These are phyloP conservation scores for Rhizopogon vinicolor DNA, from an alignment of 768 basidiomycete species.

Conservation along the genomic window DNA sequence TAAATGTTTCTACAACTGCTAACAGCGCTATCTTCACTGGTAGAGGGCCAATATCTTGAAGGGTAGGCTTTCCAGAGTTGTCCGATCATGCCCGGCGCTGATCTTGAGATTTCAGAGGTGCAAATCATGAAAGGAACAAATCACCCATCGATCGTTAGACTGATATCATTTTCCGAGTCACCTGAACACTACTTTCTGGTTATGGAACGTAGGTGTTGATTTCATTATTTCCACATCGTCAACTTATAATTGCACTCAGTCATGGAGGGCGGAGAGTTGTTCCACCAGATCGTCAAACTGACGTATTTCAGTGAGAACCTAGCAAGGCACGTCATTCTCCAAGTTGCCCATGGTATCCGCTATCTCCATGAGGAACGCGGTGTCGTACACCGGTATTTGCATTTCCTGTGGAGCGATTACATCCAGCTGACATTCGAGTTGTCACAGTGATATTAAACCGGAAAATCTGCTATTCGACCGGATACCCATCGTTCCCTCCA, in stretches of 20 bases:
- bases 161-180: conserved; percentile 89
- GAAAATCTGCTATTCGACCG: conserved; percentile 94
- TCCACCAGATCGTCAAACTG: conserved; percentile 98
- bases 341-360: conserved; percentile 90
- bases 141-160: conserved; percentile 90
- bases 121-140: conserved; percentile 97
- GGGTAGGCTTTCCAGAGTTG: conserved; percentile 38
- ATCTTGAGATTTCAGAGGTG: conserved; percentile 60
- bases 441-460: conserved; percentile 85
- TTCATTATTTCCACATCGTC: conserved; percentile 1
- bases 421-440: background rate
- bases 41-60: conserved; percentile 98
- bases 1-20: conserved; percentile 12
- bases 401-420: background rate
- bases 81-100: background rate
- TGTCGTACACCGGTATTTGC: conserved; percentile 80
- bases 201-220: conserved; percentile 68
- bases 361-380: conserved; percentile 97
- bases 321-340: conserved; percentile 94
- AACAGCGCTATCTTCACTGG: conserved; percentile 10
- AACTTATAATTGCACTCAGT: conserved; percentile 41
- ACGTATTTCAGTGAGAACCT: conserved; percentile 98
- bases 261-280: conserved; percentile 97
- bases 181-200: conserved; percentile 92
- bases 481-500: conserved; percentile 89